Conservation (phyloP, 495 filamentous ascomycete species). For the Lentithecium fluviatile region DNA sequence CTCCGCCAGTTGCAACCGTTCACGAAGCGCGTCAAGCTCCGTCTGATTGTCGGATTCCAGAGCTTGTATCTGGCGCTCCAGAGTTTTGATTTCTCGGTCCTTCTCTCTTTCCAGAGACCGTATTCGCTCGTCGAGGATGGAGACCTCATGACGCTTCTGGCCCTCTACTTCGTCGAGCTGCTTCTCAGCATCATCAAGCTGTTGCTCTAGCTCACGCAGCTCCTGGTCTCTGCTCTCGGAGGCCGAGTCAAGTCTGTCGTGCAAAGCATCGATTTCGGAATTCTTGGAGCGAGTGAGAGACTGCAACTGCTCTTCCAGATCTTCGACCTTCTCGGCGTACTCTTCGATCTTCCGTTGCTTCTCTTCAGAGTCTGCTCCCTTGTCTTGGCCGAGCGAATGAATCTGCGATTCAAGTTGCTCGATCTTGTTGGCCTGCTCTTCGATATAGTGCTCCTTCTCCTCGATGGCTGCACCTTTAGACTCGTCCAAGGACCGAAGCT, state of each 20-base stretch:
- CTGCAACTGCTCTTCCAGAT: slow-evolving; percentile 28
- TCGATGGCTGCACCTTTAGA: slow-evolving; percentile 24
- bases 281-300: slow-evolving; percentile 48
- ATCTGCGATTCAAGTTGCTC: slow-evolving; percentile 8
- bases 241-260: slow-evolving; percentile 53
- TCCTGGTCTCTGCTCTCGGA: slow-evolving; percentile 19
- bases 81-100: slow-evolving; percentile 32
- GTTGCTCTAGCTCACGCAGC: slow-evolving; percentile 21
- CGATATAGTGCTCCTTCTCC: slow-evolving; percentile 47
- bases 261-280: slow-evolving; percentile 53
- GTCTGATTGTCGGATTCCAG: slow-evolving; percentile 26
- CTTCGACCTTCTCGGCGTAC: slow-evolving; percentile 29
- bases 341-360: slow-evolving; percentile 24
- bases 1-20: slow-evolving; percentile 35
- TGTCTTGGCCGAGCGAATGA: not conserved
- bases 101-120: slow-evolving; percentile 25
- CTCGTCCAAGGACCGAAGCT: slow-evolving; percentile 49
- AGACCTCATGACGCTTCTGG: slow-evolving; percentile 31
- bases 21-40: slow-evolving; percentile 33
- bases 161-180: slow-evolving; percentile 31
- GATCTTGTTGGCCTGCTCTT: slow-evolving; percentile 51
- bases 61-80: slow-evolving; percentile 33
- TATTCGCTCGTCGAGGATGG: slow-evolving; percentile 28
- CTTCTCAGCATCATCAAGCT: slow-evolving; percentile 25
- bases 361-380: slow-evolving; percentile 20